Evolutionary conservation across 1,139 yeast genomes (phyloP).

Genomic region (Protomyces pachydermus): DNA sequence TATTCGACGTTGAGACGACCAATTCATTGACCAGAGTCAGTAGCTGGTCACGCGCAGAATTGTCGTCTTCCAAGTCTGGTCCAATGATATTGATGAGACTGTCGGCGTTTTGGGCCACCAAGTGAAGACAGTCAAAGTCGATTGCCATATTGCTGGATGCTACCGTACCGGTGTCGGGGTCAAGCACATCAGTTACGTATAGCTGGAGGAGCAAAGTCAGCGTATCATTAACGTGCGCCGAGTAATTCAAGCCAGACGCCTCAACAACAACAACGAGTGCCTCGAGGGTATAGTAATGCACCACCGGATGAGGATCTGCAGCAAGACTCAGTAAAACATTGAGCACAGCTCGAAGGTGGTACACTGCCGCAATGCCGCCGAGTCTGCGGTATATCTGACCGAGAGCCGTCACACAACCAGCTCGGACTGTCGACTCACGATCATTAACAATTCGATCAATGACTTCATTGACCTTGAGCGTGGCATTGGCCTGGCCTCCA

Average conservation of each 20-base stretch:
- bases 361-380: slow-evolving; percentile 43
- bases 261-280: slow-evolving; percentile 56
- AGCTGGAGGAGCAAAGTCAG: slow-evolving; percentile 48
- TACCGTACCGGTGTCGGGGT: slow-evolving; percentile 45
- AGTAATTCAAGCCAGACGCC: slow-evolving; percentile 51
- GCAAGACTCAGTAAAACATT: slow-evolving; percentile 59
- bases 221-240: slow-evolving; percentile 44
- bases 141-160: slow-evolving; percentile 49
- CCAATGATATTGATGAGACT: slow-evolving; percentile 49
- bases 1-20: slow-evolving; percentile 34
- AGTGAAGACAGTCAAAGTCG: slow-evolving; percentile 43
- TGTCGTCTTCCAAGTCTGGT: slow-evolving; percentile 45
- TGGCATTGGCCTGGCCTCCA: slow-evolving; percentile 42
- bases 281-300: slow-evolving; percentile 66
- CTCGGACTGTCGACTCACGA: slow-evolving; percentile 60
- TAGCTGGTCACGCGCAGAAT: slow-evolving; percentile 37
- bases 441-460: slow-evolving; percentile 60
- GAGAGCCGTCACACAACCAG: slow-evolving; percentile 57
- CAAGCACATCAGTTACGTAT: slow-evolving; percentile 53
- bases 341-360: slow-evolving; percentile 46
- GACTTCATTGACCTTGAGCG: slow-evolving; percentile 51
- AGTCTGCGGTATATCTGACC: slow-evolving; percentile 55
- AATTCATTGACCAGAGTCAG: slow-evolving; percentile 33
- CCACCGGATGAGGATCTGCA: slow-evolving; percentile 77
- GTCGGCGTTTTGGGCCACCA: slow-evolving; percentile 44